Evolutionary conservation across 495 filamentous ascomycete species (phyloP).

Genomic region (Podospora sp.): DNA sequence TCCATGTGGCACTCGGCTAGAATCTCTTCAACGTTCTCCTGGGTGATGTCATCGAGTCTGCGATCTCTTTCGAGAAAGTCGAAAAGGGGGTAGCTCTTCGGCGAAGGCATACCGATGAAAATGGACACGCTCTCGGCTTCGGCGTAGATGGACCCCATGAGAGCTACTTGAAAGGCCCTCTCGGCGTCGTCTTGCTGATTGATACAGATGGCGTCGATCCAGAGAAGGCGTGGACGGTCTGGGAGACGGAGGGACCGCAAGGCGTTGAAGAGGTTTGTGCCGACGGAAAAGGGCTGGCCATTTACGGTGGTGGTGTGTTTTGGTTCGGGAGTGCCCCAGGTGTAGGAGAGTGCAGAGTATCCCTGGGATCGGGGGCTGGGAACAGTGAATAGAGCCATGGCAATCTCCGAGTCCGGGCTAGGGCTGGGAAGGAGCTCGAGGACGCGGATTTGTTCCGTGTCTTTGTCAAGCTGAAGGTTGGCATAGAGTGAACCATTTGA

Average conservation of each 20-base stretch:
- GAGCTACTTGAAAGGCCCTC: not conserved
- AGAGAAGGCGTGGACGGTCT: not conserved
- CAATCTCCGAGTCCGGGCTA: not conserved
- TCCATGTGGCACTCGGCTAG: not conserved
- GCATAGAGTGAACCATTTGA: not conserved
- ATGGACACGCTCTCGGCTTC: not conserved
- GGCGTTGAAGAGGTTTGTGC: not conserved
- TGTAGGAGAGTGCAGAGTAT: not conserved
- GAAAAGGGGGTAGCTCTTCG: not conserved
- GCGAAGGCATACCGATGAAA: conserved; percentile 1
- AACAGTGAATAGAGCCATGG: not conserved
- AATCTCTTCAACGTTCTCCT: not conserved
- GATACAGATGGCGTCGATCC: conserved; percentile 2
- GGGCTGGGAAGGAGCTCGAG: not conserved
- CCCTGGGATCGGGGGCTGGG: not conserved
- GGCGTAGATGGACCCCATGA: not conserved
- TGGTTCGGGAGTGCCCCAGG: not conserved
- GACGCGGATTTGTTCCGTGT: not conserved
- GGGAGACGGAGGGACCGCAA: not conserved
- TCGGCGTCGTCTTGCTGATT: not conserved
- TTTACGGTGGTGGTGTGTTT: not conserved
- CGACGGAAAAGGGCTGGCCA: not conserved
- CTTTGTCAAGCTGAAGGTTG: not conserved
- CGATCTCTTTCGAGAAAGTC: not conserved
- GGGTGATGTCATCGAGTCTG: not conserved